A percentile compares a stretch with the other conserved stretches of the same genome.
These are phyloP conservation scores for Spathaspora hagerdaliae DNA, from an alignment of 805 yeast species.

Conservation along the genomic window DNA sequence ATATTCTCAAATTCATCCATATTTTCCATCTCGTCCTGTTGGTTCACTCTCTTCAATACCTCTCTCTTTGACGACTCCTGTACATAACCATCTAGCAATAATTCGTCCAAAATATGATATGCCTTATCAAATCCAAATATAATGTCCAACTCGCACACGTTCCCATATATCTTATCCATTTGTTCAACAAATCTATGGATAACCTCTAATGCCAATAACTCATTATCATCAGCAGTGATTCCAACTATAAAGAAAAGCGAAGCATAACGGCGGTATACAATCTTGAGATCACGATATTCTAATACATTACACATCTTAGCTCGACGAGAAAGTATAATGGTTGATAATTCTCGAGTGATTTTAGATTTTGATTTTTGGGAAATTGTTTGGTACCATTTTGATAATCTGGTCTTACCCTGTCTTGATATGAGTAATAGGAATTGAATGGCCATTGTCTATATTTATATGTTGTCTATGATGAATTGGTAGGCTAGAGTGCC, in stretches of 20 bases:
- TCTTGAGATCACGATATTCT: conserved; percentile 79
- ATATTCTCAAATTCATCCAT: conserved; percentile 57
- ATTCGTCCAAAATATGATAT: conserved; percentile 85
- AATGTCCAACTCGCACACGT: conserved; percentile 94
- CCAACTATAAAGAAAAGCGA: conserved; percentile 88
- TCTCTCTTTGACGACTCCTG: conserved; percentile 81
- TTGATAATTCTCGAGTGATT: conserved; percentile 80
- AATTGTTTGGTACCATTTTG: conserved; percentile 88
- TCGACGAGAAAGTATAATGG: conserved; percentile 77
- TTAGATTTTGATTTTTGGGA: conserved; percentile 83
- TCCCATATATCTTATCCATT: conserved; percentile 93
- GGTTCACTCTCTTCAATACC: conserved; percentile 68
- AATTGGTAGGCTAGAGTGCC: background rate
- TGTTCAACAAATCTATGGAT: conserved; percentile 94
- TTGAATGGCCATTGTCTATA: conserved; percentile 59
- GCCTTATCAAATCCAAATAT: conserved; percentile 95
- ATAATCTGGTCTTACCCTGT: conserved; percentile 90
- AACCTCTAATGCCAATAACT: conserved; percentile 76
- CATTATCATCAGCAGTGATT: conserved; percentile 79
- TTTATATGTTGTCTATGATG: background rate
- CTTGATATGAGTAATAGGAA: conserved; percentile 80
- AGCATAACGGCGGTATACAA: conserved; percentile 90
- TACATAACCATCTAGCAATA: conserved; percentile 81
- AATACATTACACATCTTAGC: conserved; percentile 94
- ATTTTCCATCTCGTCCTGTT: conserved; percentile 83